These are phyloP conservation scores for Hyphopichia pseudoburtonii DNA, from an alignment of 1,139 yeast species.

Conservation along the genomic window DNA sequence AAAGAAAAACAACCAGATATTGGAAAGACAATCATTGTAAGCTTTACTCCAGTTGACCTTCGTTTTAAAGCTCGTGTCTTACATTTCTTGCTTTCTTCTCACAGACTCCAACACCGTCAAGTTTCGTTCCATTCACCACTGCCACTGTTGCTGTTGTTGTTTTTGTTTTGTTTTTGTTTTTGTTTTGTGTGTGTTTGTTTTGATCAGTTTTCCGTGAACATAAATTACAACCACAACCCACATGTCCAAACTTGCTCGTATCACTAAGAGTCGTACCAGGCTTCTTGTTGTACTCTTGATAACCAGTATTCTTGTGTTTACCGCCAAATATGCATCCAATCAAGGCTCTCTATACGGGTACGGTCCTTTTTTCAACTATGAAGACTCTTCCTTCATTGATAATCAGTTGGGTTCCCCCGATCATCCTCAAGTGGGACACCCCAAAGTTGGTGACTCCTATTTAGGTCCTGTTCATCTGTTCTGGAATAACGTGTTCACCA, in stretches of 20 bases:
- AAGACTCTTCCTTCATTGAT: background rate
- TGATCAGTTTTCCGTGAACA: too few species aligned
- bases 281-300: background rate
- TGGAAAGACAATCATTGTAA: too few species aligned
- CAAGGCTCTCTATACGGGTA: background rate
- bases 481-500: constrained; percentile 17
- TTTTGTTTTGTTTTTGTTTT: constrained; percentile 7
- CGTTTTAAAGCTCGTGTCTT: too few species aligned
- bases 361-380: too few species aligned
- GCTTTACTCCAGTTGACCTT: too few species aligned
- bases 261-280: background rate
- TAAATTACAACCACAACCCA: too few species aligned
- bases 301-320: background rate
- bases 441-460: constrained; percentile 12
- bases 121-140: too few species aligned
- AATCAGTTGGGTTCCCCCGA: too few species aligned
- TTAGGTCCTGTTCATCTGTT: constrained; percentile 11
- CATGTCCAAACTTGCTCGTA: background rate
- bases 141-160: too few species aligned
- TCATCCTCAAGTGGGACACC: background rate
- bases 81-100: too few species aligned
- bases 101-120: too few species aligned
- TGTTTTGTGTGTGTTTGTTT: background rate
- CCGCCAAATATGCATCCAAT: background rate
- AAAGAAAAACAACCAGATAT: too few species aligned